Conservation (phyloP, 2,329 filamentous ascomycete genomes). For the Neonectria coccinea region DNA sequence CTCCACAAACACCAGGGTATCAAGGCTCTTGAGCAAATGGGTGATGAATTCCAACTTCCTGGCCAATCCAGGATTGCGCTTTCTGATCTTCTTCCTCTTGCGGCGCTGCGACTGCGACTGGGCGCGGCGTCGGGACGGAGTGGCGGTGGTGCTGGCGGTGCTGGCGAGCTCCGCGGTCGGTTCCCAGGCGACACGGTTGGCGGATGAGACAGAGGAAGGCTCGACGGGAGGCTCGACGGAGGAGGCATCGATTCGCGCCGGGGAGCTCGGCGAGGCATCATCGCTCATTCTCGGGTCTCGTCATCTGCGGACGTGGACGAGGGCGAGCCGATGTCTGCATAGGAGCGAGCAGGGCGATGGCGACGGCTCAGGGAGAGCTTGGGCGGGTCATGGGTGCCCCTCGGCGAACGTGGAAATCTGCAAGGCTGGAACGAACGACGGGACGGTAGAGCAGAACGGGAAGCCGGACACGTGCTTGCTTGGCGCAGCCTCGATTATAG, state of each 20-base stretch:
- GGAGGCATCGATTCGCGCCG: constrained; percentile 49
- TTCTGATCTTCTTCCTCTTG: constrained; percentile 52
- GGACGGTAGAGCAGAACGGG: background rate
- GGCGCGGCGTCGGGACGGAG: constrained; percentile 24
- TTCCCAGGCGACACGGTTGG: constrained; percentile 37
- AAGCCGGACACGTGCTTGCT: constrained; percentile 6
- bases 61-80: constrained; percentile 57
- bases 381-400: constrained; percentile 42
- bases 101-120: constrained; percentile 47
- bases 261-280: constrained; percentile 59
- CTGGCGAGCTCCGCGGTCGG: constrained; percentile 31
- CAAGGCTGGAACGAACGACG: constrained; percentile 3
- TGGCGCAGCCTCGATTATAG: background rate
- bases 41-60: constrained; percentile 72
- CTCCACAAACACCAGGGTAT: constrained; percentile 73
- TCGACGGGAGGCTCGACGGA: constrained; percentile 47
- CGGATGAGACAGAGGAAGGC: constrained; percentile 43
- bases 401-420: constrained; percentile 5
- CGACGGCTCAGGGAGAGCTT: constrained; percentile 42
- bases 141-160: constrained; percentile 4
- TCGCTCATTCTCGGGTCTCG: constrained; percentile 62
- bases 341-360: constrained; percentile 46
- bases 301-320: constrained; percentile 47
- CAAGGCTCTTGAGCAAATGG: constrained; percentile 70
- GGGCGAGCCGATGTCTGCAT: constrained; percentile 12